Percentiles rank a stretch among this genome's conserved stretches.
phyloP scores from a whole-genome alignment of 2,329 filamentous ascomycete species.

The Penicillium hesseltinei region DNA sequence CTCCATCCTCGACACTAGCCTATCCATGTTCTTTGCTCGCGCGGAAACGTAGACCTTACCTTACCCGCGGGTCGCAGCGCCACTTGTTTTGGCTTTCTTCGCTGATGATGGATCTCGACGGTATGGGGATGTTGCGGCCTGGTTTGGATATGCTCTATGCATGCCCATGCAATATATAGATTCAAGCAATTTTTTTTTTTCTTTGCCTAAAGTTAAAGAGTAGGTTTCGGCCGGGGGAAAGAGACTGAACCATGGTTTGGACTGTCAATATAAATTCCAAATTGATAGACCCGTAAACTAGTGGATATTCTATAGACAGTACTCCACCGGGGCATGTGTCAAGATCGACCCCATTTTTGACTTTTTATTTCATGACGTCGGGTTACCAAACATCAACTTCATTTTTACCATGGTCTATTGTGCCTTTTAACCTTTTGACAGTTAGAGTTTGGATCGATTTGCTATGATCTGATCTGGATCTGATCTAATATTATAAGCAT shows the following conservation, averaged over 20 bases:
- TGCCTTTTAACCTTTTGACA: slow-evolving; percentile 7
- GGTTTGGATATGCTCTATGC: neutral
- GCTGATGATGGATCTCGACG: slow-evolving; percentile 2
- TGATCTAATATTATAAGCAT: neutral
- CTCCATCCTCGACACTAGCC: neutral
- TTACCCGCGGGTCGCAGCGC: slow-evolving; percentile 12
- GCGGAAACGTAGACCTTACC: slow-evolving; percentile 21
- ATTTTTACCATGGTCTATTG: neutral
- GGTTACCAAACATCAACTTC: neutral
- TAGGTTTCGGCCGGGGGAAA: neutral
- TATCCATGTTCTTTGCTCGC: slow-evolving; percentile 20
- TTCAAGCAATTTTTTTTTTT: neutral
- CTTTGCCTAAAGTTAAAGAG: neutral
- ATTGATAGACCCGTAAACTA: slow-evolving; percentile 16
- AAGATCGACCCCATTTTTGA: slow-evolving; percentile 12
- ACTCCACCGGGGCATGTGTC: neutral
- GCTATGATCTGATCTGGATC: neutral
- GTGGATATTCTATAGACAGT: neutral
- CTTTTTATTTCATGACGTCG: slow-evolving; percentile 14
- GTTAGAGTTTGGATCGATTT: slow-evolving; percentile 16
- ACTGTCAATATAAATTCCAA: neutral
- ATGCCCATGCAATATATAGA: neutral
- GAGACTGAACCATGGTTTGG: neutral
- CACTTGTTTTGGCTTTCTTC: slow-evolving; percentile 6
- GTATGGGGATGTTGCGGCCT: neutral